These are phyloP conservation scores for Gentiana straminea DNA, from an alignment of 257 asterid species.

Conservation along the genomic window DNA sequence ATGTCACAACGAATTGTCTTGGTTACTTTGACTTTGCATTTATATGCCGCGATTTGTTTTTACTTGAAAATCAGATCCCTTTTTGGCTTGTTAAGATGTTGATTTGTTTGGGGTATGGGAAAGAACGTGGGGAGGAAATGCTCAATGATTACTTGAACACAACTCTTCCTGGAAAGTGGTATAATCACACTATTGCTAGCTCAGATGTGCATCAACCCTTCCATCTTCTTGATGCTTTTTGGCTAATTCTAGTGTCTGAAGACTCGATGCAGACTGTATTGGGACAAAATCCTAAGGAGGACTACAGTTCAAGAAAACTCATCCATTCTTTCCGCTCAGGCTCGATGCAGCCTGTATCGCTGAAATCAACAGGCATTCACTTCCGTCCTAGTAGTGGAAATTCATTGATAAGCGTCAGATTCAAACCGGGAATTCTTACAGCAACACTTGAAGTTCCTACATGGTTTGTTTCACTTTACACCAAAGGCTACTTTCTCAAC, in stretches of 20 bases:
- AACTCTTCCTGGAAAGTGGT: not conserved
- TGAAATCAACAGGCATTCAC: not conserved
- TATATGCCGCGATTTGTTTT: conserved; percentile 2
- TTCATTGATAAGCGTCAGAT: not conserved
- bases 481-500: conserved; percentile 5
- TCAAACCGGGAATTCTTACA: not conserved
- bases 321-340: not conserved
- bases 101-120: not conserved
- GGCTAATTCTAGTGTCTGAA: not conserved
- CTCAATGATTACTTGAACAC: not conserved
- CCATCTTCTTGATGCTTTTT: not conserved
- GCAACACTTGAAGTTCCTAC: not conserved
- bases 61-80: conserved; percentile 28
- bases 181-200: not conserved
- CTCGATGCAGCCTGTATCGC: too few species aligned
- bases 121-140: not conserved
- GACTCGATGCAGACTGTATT: not conserved
- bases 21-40: too few species aligned
- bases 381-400: not conserved
- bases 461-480: not conserved
- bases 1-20: too few species aligned
- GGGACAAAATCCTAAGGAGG: not conserved
- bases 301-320: not conserved
- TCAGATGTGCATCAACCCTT: not conserved
- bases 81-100: conserved; percentile 7